Percentiles rank a stretch among this genome's conserved stretches.
Evolutionary conservation across 176 grass and related monocot species (phyloP).

Genomic region (Hyparrhenia diplandra): DNA sequence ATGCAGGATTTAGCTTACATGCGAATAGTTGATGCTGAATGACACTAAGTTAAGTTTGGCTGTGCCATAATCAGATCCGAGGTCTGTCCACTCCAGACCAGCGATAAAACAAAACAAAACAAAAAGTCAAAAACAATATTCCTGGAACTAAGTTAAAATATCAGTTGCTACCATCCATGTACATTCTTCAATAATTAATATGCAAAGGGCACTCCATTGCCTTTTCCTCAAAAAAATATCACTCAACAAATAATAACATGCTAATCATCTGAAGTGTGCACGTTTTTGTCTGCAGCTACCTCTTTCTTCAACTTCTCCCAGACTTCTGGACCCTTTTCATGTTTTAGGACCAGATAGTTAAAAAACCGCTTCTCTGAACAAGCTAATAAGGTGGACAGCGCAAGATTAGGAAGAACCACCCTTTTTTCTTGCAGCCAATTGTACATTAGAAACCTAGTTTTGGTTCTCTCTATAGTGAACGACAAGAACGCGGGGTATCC

Average conservation of each 20-base stretch:
- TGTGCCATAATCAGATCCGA: neutral
- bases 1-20: neutral
- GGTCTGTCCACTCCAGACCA: neutral
- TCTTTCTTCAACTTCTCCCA: conserved; percentile 55
- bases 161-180: neutral
- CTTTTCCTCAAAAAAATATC: neutral
- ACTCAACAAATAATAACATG: neutral
- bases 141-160: neutral
- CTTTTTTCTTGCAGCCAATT: conserved; percentile 58
- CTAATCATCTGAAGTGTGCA: conserved; percentile 10
- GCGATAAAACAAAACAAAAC: neutral
- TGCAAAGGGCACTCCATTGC: neutral
- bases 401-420: conserved; percentile 4
- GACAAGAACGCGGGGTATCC: conserved; percentile 44
- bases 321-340: conserved; percentile 34
- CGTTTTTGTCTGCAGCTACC: neutral
- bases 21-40: neutral
- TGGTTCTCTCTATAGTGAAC: conserved; percentile 46
- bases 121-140: neutral
- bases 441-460: conserved; percentile 55
- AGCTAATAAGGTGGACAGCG: conserved; percentile 47
- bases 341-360: conserved; percentile 18
- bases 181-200: neutral
- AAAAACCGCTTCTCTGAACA: conserved; percentile 48
- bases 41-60: neutral